Evolutionary conservation across 2,329 filamentous ascomycete species (phyloP), one percentile per base, ranked within the genome.

Genomic region (Neonectria magnoliae): DNA sequence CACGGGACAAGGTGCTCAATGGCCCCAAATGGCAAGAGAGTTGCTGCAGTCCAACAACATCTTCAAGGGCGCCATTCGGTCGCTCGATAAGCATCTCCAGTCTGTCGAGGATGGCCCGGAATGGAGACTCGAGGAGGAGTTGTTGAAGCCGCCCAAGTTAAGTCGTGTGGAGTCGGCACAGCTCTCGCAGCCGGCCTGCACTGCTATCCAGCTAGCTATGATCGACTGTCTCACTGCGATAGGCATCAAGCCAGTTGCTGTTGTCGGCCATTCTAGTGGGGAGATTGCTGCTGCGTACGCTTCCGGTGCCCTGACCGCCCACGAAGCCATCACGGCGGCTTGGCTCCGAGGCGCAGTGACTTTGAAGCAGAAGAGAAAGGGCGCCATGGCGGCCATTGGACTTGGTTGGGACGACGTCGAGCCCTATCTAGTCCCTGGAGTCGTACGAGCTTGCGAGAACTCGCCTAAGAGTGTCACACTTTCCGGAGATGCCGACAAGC

Each of bases 211-310:
- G 61, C 62, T 85, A 1, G 81, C 71, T 0, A 67, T 86, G 0
- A 75, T 83, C 0, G 76, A 83, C 14, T 67, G 81, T 0, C 75
- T 85, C 3, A 38, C 44, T 0, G 63, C 67, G 1, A 73, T 73
- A 56, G 74, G 77, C 0, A 65, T 84, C 27, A 54, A 47, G 1
- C 78, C 80, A 0, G 29, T 68, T 7, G 76, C 73, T 1, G 78
- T 81, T 0, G 75, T 82, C 4, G 82, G 82, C 1, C 82, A 84
- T 61, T 82, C 79, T 0, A 76, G 72, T 2, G 82, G 82, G 1
- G 82, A 84, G 62, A 81, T 84, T 36, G 81, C 77, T 0, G 82
- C 81, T 1, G 81, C 82, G 0, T 83, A 83, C 51, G 79, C 81
- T 1, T 73, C 77, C 0, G 80, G 81, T 1, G 62, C 69, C 1